phyloP scores from a whole-genome alignment of 192 early-diverging fungal species.

The Cetraspora pellucida region DNA sequence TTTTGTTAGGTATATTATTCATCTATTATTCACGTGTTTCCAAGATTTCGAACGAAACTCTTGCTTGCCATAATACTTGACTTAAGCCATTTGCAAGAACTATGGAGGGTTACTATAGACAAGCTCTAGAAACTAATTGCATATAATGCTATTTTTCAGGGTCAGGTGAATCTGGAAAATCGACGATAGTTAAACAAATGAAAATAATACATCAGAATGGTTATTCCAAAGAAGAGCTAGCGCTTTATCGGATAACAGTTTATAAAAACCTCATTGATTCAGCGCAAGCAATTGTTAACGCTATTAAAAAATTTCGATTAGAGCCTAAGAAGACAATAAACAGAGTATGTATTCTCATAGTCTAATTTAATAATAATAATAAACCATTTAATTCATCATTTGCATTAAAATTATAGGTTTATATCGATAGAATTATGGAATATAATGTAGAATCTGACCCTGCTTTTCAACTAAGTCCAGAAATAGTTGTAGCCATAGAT shows the following conservation, averaged over 20 bases:
- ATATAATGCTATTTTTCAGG: constrained; percentile 49
- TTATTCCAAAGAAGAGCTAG: constrained; percentile 79
- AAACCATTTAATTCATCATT: too few species aligned
- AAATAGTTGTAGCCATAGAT: constrained; percentile 73
- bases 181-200: constrained; percentile 97
- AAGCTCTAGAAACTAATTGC: constrained; percentile 15
- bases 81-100: neutral
- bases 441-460: constrained; percentile 61
- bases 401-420: constrained; percentile 23
- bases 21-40: neutral
- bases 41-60: neutral
- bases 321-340: constrained; percentile 58
- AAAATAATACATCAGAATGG: constrained; percentile 95
- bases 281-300: constrained; percentile 73
- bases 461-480: constrained; percentile 55
- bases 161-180: constrained; percentile 93
- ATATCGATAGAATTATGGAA: constrained; percentile 43
- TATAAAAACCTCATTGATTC: constrained; percentile 88
- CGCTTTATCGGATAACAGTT: constrained; percentile 74
- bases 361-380: too few species aligned
- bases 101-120: neutral
- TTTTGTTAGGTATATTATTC: constrained; percentile 61
- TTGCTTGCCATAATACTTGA: neutral
- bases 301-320: constrained; percentile 66
- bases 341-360: constrained; percentile 37